These are phyloP conservation scores for Endothia cerciana DNA, from an alignment of 2,329 filamentous ascomycete species.

Conservation along the genomic window DNA sequence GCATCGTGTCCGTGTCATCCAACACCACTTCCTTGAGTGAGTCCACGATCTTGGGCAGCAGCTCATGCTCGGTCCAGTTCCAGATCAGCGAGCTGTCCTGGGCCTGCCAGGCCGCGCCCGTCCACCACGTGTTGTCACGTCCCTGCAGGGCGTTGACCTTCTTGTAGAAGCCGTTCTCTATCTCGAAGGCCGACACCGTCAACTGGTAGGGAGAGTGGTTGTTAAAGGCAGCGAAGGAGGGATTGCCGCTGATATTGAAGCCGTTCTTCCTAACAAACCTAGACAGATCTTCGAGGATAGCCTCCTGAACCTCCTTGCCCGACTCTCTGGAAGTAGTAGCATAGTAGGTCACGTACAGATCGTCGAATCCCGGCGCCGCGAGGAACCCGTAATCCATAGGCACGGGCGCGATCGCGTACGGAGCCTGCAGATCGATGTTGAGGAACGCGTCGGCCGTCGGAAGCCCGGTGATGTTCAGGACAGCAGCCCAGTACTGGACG, in stretches of 20 bases:
- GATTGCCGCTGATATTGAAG: not conserved
- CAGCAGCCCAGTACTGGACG: not conserved
- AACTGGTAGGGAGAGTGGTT: not conserved
- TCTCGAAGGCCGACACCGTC: not conserved
- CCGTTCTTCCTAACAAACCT: not conserved
- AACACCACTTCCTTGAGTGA: not conserved
- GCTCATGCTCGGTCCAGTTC: constrained; percentile 2
- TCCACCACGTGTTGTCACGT: constrained; percentile 4
- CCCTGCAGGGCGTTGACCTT: constrained; percentile 3
- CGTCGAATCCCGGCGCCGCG: not conserved
- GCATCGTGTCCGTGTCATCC: not conserved
- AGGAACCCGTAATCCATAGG: not conserved
- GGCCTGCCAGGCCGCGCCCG: constrained; percentile 3
- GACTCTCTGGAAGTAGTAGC: not conserved
- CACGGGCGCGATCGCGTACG: not conserved
- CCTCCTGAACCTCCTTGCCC: not conserved
- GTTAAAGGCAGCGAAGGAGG: not conserved
- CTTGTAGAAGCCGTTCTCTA: constrained; percentile 1
- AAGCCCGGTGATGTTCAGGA: not conserved
- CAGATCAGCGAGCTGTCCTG: not conserved
- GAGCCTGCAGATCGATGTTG: not conserved
- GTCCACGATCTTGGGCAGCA: not conserved
- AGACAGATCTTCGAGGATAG: not conserved
- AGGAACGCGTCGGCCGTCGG: not conserved
- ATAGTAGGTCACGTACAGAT: not conserved